phyloP scores from a whole-genome alignment of 257 asterid species.

The Cordia subcordata region DNA sequence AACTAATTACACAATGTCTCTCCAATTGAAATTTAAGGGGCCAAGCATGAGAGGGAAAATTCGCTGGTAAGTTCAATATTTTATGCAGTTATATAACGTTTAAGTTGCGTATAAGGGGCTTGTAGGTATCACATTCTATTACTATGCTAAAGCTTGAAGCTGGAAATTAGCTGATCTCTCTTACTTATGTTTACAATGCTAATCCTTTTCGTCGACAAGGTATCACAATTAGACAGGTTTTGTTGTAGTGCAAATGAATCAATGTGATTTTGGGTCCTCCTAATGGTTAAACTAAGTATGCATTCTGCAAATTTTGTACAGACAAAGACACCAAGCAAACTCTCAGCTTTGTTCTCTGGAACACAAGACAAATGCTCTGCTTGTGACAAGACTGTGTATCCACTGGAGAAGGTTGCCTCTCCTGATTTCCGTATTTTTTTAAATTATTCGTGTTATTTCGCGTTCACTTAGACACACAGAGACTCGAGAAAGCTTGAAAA shows the following conservation, averaged over 20 bases:
- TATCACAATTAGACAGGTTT: not conserved
- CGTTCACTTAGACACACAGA: not conserved
- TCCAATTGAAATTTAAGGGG: not conserved
- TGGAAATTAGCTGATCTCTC: not conserved
- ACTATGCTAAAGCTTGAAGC: not conserved
- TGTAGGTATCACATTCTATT: not conserved
- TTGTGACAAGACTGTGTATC: conserved; percentile 75
- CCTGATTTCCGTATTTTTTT: not conserved
- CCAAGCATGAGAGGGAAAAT: not conserved
- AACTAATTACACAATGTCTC: not conserved
- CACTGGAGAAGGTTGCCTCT: conserved; percentile 56
- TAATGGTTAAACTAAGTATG: not conserved
- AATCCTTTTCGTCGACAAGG: too few species aligned
- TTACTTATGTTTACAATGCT: not conserved
- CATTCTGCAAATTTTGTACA: not conserved
- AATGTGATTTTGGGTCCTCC: not conserved
- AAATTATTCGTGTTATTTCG: not conserved
- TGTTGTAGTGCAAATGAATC: too few species aligned
- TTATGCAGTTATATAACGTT: not conserved
- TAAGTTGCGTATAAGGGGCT: not conserved
- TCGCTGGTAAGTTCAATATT: conserved; percentile 1
- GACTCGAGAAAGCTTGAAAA: not conserved
- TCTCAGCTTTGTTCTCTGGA: conserved; percentile 69
- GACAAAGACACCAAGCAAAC: conserved; percentile 64
- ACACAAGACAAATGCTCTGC: conserved; percentile 77